Percentiles rank a stretch among this genome's conserved stretches.
These are phyloP conservation scores for Salix viminalis DNA, from an alignment of 345 rosid species.

Conservation along the genomic window DNA sequence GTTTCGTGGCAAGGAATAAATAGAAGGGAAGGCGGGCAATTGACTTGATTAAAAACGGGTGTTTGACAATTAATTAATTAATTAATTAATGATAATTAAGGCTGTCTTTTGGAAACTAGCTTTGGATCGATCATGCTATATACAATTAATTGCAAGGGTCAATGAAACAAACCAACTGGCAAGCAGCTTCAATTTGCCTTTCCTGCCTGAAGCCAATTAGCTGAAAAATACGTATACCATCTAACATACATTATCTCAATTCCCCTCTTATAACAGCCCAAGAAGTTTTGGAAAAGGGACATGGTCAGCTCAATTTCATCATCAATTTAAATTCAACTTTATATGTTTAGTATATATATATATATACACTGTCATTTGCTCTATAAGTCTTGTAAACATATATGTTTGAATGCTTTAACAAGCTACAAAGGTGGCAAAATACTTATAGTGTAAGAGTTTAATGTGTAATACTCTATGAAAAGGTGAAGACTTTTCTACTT, in stretches of 20 bases:
- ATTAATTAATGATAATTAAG: not conserved
- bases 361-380: no score
- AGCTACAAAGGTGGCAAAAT: no score
- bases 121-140: not conserved
- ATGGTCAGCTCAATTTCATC: not conserved
- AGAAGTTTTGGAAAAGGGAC: not conserved
- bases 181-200: not conserved
- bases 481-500: no score
- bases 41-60: not conserved
- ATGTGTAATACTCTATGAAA: no score
- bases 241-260: not conserved
- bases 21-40: not conserved
- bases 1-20: not conserved
- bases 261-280: not conserved
- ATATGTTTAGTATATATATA: no score
- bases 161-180: not conserved
- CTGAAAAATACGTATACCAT: not conserved
- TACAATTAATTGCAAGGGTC: conserved; percentile 1
- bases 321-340: no score
- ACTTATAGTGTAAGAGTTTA: no score
- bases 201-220: not conserved
- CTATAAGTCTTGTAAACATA: no score
- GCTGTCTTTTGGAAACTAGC: not conserved
- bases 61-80: not conserved
- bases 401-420: no score